phyloP scores from a whole-genome alignment of 306 rosid species.

The Vigna mungo region DNA sequence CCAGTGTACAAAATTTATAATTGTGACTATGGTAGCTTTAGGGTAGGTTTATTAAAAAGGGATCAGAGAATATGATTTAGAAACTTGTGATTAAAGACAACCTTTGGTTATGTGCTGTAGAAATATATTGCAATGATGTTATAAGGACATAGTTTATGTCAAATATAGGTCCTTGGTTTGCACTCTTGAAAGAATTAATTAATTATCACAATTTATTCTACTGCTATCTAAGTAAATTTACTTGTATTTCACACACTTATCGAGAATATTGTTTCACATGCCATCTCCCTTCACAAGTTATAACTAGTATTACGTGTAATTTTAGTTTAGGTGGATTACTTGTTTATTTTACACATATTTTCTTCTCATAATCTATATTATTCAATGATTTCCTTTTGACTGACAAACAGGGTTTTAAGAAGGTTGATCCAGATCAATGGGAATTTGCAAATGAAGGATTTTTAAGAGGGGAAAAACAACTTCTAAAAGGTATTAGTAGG shows the following conservation, averaged over 20 bases:
- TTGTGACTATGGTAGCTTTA: background rate
- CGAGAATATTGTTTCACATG: background rate
- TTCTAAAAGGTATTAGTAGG: constrained; percentile 58
- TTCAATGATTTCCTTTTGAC: constrained; percentile 4
- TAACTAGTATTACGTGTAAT: background rate
- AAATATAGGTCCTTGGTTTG: background rate
- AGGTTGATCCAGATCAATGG: constrained; percentile 67
- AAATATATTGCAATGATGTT: background rate
- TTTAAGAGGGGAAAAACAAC: constrained; percentile 62
- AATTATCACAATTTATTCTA: constrained; percentile 4
- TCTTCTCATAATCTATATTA: background rate
- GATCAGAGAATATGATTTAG: background rate
- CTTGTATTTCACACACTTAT: background rate
- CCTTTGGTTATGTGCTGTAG: constrained; percentile 14
- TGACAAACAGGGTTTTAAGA: constrained; percentile 60
- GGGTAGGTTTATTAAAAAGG: background rate
- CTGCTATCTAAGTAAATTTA: background rate
- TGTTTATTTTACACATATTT: background rate
- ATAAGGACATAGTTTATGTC: constrained; percentile 32
- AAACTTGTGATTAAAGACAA: background rate
- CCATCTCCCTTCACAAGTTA: background rate
- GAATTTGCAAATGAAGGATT: constrained; percentile 50
- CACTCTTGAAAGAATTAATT: background rate
- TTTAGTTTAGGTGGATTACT: background rate
- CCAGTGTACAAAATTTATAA: background rate